Conservation (phyloP, 495 filamentous ascomycete genomes). For the Glonium stellatum region DNA sequence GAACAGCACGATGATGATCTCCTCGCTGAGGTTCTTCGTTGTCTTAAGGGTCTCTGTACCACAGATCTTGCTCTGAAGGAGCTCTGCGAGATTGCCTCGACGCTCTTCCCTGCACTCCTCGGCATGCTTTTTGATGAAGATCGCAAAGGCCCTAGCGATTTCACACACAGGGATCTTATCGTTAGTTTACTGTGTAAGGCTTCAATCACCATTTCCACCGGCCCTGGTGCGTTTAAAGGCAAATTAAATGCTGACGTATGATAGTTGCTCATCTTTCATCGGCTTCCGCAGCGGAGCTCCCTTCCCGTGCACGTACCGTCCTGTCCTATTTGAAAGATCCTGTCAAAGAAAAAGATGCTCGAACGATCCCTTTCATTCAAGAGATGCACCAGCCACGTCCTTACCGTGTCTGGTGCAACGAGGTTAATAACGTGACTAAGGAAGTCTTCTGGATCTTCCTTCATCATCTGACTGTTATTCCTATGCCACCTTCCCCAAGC, state of each 20-base stretch:
- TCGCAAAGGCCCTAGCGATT: slow-evolving; percentile 93
- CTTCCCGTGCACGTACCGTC: slow-evolving; percentile 57
- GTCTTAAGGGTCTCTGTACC: slow-evolving; percentile 90
- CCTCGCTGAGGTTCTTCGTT: slow-evolving; percentile 85
- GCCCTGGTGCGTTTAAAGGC: too few species aligned
- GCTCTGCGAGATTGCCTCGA: slow-evolving; percentile 68
- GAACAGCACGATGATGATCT: slow-evolving; percentile 95
- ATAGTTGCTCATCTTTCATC: slow-evolving; percentile 65
- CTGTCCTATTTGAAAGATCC: slow-evolving; percentile 78
- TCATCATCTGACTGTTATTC: slow-evolving; percentile 83
- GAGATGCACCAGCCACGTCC: slow-evolving; percentile 82
- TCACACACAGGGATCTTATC: slow-evolving; percentile 82
- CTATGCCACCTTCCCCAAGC: slow-evolving; percentile 39
- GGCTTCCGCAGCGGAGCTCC: slow-evolving; percentile 47
- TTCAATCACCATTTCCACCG: too few species aligned
- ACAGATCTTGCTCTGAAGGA: slow-evolving; percentile 75
- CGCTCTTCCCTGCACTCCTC: slow-evolving; percentile 79
- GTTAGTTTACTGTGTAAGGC: slow-evolving; percentile 59
- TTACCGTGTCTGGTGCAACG: slow-evolving; percentile 89
- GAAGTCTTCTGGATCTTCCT: slow-evolving; percentile 99
- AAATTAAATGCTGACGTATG: too few species aligned
- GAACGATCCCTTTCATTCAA: slow-evolving; percentile 76
- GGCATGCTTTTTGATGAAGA: slow-evolving; percentile 92
- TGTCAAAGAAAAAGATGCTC: slow-evolving; percentile 60
- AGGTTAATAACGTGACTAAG: slow-evolving; percentile 85